Evolutionary conservation across 495 filamentous ascomycete genomes (phyloP), one percentile per base, ranked within the genome.

Genomic region (Hypoxylon rickii): DNA sequence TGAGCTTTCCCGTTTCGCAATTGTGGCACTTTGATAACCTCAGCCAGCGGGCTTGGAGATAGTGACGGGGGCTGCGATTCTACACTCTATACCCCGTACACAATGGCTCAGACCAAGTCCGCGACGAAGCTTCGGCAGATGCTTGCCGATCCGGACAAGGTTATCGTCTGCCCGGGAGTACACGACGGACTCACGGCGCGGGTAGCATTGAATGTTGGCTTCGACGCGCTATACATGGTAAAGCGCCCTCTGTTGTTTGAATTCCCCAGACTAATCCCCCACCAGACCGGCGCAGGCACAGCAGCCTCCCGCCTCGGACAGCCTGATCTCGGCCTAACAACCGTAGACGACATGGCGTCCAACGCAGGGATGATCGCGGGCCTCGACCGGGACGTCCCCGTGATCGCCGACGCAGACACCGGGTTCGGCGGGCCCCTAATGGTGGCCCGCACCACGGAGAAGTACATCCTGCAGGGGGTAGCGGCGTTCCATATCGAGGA

Each of bases 401-500:
- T 89, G 3, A 88, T 90, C 64, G 86, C 86, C n/a, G 86, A 89
- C 59, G 85, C 83, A 57, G 86, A 90, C 67, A 83, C 80, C 10
- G 83, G 84, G 16, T 86, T 81, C 46, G 84, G 83, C 55, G 83
- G 81, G 0, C 81, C 82, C 0, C 58, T 86, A 24, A 84, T 85
- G 76, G 79, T 89, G 13, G 73, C 80, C n/a, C 77, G 80, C 29
- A 79, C 85, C 1, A 79, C 51, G n/a, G 73, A 79, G 54, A 73
- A 83, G 37, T 90, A 89, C 64, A 82, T 83, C 34, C 76, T 76
- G n/a, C 78, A 83, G 7, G 84, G 84, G n/a, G 83, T 89, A 0
- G 86, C 86, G 3, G 87, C 79, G 7, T 76, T 89, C 54, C 86
- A 89, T 55, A 79, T 89, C 49, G 87, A 90, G 71, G 87, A 89